Evolutionary conservation across 2,329 filamentous ascomycete genomes (phyloP).

Genomic region (Ophiostoma populinum): DNA sequence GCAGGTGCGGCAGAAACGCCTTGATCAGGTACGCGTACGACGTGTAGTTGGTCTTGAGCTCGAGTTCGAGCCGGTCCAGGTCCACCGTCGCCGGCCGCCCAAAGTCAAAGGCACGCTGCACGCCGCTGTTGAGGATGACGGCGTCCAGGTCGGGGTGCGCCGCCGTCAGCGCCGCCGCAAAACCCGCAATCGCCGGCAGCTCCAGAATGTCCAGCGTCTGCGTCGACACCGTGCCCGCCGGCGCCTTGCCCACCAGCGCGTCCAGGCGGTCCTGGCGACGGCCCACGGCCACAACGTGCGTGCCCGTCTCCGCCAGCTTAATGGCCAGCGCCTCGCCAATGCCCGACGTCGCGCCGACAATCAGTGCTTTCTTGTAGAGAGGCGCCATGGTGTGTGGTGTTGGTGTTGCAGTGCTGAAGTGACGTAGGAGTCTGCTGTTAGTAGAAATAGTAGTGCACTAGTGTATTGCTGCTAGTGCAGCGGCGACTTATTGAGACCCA

Average conservation of each 20-base stretch:
- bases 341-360: slow-evolving; percentile 33
- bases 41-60: slow-evolving; percentile 28
- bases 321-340: slow-evolving; percentile 28
- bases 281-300: slow-evolving; percentile 28
- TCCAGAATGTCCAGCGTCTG: slow-evolving; percentile 25
- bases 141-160: slow-evolving; percentile 30
- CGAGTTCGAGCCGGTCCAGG: slow-evolving; percentile 20
- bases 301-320: slow-evolving; percentile 19
- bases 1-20: slow-evolving; percentile 27
- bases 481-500: no score
- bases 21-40: slow-evolving; percentile 25
- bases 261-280: slow-evolving; percentile 29
- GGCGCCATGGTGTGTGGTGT: slow-evolving; percentile 5
- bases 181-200: slow-evolving; percentile 19
- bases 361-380: slow-evolving; percentile 28
- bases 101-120: slow-evolving; percentile 28
- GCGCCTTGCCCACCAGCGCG: slow-evolving; percentile 15
- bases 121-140: slow-evolving; percentile 32
- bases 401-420: not conserved
- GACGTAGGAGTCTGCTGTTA: not conserved
- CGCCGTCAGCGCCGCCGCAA: slow-evolving; percentile 16
- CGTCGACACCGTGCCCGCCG: slow-evolving; percentile 9
- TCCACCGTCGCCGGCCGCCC: slow-evolving; percentile 23
- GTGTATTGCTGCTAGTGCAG: no score
- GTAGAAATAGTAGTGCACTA: no score